phyloP scores from a whole-genome alignment of 148 eudicot genomes.

The Mesembryanthemum crystallinum region DNA sequence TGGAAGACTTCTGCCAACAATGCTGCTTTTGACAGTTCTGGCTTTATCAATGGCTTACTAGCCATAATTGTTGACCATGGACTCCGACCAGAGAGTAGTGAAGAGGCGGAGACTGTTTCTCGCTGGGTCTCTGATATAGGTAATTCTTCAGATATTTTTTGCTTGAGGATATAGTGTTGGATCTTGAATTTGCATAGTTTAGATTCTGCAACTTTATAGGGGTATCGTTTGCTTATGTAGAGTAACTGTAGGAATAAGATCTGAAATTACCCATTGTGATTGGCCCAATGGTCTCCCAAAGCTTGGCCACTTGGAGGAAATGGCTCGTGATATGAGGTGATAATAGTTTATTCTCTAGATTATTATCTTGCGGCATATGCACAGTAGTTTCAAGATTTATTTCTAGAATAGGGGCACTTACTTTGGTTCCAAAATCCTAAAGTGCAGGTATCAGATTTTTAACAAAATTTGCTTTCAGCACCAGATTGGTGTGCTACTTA shows the following conservation, averaged over 20 bases:
- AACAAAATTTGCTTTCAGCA: conserved; percentile 53
- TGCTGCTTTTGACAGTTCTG: conserved; percentile 34
- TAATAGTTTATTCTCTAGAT: conserved; percentile 4
- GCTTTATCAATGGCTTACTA: conserved; percentile 65
- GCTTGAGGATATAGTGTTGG: conserved; percentile 3
- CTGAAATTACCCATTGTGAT: conserved; percentile 61
- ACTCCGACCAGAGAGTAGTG: conserved; percentile 71
- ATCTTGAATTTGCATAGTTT: conserved; percentile 15
- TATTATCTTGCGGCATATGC: not conserved
- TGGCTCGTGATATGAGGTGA: conserved; percentile 85
- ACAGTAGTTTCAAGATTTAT: not conserved
- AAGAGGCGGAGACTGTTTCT: conserved; percentile 70
- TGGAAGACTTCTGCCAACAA: conserved; percentile 54
- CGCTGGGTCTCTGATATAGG: conserved; percentile 69
- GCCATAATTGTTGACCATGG: conserved; percentile 92
- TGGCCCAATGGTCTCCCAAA: conserved; percentile 80
- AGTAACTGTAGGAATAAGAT: conserved; percentile 67
- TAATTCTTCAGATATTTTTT: conserved; percentile 22
- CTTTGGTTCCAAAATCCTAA: conserved; percentile 3
- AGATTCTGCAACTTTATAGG: conserved; percentile 1
- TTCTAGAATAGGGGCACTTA: not conserved
- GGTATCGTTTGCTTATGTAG: conserved; percentile 34
- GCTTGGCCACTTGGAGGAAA: conserved; percentile 89
- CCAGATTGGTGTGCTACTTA: conserved; percentile 58
- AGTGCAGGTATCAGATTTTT: conserved; percentile 60